Evolutionary conservation across 495 filamentous ascomycete species (phyloP).

Genomic region (Penicillium ochrochloron): DNA sequence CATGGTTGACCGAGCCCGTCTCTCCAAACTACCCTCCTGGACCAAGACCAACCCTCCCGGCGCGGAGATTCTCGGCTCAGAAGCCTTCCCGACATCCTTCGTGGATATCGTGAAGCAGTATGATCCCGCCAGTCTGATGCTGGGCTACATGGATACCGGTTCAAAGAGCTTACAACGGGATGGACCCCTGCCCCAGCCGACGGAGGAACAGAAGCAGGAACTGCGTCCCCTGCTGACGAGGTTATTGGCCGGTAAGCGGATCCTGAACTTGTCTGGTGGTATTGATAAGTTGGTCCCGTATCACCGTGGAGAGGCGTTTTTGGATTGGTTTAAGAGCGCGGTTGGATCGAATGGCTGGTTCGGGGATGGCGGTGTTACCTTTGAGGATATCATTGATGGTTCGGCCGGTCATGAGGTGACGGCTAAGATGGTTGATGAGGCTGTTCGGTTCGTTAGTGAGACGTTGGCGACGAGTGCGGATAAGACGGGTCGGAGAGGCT

Average conservation of each 20-base stretch:
- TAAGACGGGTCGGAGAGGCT: constrained; percentile 30
- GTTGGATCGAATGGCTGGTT: constrained; percentile 59
- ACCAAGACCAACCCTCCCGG: constrained; percentile 58
- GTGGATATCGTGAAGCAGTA: constrained; percentile 61
- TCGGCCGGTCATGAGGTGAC: constrained; percentile 76
- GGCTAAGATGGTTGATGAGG: constrained; percentile 71
- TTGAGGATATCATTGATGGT: constrained; percentile 76
- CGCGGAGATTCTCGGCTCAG: constrained; percentile 70
- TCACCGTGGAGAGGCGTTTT: constrained; percentile 66
- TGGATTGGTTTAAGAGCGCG: constrained; percentile 70
- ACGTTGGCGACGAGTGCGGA: constrained; percentile 38
- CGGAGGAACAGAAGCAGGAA: constrained; percentile 45
- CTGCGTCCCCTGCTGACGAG: constrained; percentile 48
- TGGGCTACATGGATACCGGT: constrained; percentile 51
- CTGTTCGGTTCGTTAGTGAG: constrained; percentile 66
- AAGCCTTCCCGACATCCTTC: constrained; percentile 72
- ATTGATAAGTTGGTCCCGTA: constrained; percentile 87
- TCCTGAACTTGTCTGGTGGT: constrained; percentile 77
- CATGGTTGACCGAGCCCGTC: constrained; percentile 74
- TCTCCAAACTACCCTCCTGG: constrained; percentile 71
- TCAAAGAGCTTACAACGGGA: constrained; percentile 35
- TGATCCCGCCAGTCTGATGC: constrained; percentile 73
- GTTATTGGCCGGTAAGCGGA: constrained; percentile 69
- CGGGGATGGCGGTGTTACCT: constrained; percentile 57
- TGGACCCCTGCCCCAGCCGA: constrained; percentile 50